Evolutionary conservation across 257 asterid genomes (phyloP).

Genomic region (Forsythia viridissima): DNA sequence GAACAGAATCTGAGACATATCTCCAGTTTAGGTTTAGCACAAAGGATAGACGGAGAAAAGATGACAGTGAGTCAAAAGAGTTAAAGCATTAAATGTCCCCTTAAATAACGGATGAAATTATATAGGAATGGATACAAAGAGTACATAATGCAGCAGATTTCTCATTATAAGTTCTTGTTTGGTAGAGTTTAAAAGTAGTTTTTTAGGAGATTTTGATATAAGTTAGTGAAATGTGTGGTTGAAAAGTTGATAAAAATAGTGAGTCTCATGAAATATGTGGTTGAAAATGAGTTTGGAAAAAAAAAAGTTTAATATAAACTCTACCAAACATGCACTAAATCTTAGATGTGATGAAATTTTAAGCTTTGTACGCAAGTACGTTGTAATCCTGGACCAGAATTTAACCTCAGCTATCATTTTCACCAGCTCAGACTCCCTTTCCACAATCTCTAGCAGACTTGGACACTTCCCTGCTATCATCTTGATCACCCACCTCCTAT

Average conservation of each 20-base stretch:
- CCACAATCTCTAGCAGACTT: constrained; percentile 66
- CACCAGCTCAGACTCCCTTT: constrained; percentile 75
- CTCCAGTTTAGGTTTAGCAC: not conserved
- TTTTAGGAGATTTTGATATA: too few relatives aligned
- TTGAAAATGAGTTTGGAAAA: too few relatives aligned
- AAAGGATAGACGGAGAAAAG: not conserved
- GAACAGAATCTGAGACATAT: not conserved
- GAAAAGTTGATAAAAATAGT: too few relatives aligned
- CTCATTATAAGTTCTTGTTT: not conserved
- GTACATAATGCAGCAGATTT: constrained; percentile 19
- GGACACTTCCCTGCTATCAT: constrained; percentile 64
- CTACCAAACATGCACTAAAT: not conserved
- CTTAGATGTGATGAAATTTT: constrained; percentile 12
- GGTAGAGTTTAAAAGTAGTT: too few relatives aligned
- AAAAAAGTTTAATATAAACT: too few relatives aligned
- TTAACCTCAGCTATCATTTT: constrained; percentile 79
- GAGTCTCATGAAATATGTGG: too few relatives aligned
- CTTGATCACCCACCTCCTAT: constrained; percentile 98
- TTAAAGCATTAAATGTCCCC: not conserved
- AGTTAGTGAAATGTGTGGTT: too few relatives aligned
- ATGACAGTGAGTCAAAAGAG: not conserved
- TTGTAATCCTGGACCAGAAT: constrained; percentile 26
- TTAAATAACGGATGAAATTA: not conserved
- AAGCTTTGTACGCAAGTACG: constrained; percentile 24
- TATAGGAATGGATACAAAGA: not conserved